A percentile compares a stretch with the other conserved stretches of the same genome.
Conservation (phyloP, 805 yeast species). For the fission yeast (Schizosaccharomyces pombe) region DNA sequence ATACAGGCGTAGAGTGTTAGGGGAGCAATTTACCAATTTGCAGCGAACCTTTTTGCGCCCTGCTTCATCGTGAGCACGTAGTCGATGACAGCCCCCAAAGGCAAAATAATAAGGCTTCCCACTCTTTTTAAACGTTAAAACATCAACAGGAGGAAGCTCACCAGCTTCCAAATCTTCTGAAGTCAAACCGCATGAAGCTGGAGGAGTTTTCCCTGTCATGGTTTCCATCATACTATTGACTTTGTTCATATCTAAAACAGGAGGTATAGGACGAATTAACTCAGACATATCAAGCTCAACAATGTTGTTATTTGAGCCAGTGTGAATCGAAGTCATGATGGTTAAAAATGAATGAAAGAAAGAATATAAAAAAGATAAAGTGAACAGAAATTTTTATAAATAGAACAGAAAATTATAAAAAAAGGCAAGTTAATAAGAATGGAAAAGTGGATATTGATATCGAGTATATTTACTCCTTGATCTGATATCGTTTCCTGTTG, state of each 20-base stretch:
- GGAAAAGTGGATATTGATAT: no score
- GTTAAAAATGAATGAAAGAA: no score
- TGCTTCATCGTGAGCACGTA: slow-evolving; percentile 52
- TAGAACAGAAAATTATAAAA: no score
- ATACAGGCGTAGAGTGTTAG: slow-evolving; percentile 37
- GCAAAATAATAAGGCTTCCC: slow-evolving; percentile 43
- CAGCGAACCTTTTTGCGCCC: slow-evolving; percentile 31
- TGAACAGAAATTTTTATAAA: no score
- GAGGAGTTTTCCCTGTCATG: slow-evolving; percentile 16
- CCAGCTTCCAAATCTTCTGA: slow-evolving; percentile 19
- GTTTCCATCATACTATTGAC: slow-evolving; percentile 42
- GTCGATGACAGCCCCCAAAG: slow-evolving; percentile 72
- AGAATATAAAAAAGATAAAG: no score
- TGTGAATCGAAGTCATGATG: not conserved
- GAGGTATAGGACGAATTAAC: slow-evolving; percentile 59
- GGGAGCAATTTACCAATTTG: slow-evolving; percentile 49
- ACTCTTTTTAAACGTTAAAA: slow-evolving; percentile 35
- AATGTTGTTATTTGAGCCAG: not conserved
- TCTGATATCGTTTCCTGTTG: no score
- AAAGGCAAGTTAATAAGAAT: no score
- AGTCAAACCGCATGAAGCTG: not conserved
- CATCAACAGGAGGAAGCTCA: slow-evolving; percentile 62
- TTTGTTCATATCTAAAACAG: slow-evolving; percentile 47
- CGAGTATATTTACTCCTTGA: no score
- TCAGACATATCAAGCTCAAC: slow-evolving; percentile 13